These are phyloP conservation scores for Hyaloperonospora brassicae DNA, from an alignment of 352 stramenopile genomes.

Conservation along the genomic window DNA sequence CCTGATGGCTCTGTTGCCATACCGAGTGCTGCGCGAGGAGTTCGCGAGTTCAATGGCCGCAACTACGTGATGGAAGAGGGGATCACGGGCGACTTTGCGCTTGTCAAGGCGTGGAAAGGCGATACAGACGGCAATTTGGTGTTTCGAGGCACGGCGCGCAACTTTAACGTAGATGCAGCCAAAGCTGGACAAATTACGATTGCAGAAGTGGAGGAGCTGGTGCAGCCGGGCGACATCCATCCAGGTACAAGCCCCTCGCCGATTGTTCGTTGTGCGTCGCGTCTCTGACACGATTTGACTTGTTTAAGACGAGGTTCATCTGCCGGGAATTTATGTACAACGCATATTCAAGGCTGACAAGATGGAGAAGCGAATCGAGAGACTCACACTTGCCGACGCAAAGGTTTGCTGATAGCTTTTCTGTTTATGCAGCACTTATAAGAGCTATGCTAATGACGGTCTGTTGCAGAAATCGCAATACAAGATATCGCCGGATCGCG, in stretches of 20 bases:
- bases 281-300: neutral
- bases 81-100: constrained; percentile 88
- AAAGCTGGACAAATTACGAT: constrained; percentile 92
- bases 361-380: constrained; percentile 93
- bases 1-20: constrained; percentile 60
- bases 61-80: constrained; percentile 95
- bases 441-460: too few relatives aligned
- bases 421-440: too few relatives aligned
- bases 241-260: constrained; percentile 31
- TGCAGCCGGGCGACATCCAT: constrained; percentile 89
- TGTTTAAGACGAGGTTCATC: constrained; percentile 84
- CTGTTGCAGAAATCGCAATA: constrained; percentile 37
- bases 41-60: constrained; percentile 72
- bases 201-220: constrained; percentile 92
- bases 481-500: constrained; percentile 69
- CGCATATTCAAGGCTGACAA: constrained; percentile 88
- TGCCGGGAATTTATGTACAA: constrained; percentile 94
- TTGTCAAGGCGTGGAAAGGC: constrained; percentile 95
- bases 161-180: constrained; percentile 94
- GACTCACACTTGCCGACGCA: constrained; percentile 79
- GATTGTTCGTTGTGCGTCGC: neutral
- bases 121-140: constrained; percentile 95
- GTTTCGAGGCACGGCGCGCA: constrained; percentile 91
- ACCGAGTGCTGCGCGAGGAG: constrained; percentile 58
- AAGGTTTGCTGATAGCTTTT: constrained; percentile 16